phyloP scores from a whole-genome alignment of 495 filamentous ascomycete genomes.

The Penicillium atrosanguineum region DNA sequence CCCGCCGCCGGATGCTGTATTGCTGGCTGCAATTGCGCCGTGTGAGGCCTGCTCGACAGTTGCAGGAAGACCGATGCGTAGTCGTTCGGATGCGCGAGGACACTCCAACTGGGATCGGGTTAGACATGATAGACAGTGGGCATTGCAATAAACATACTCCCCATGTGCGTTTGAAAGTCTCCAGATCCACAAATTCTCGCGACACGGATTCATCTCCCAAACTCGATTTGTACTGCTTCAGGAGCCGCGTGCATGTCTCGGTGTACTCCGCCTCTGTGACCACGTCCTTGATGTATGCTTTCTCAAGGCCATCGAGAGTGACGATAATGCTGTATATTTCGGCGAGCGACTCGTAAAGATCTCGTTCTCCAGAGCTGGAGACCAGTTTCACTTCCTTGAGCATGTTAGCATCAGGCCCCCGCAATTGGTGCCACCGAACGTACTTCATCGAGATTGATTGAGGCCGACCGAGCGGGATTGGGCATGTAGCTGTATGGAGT shows the following conservation, averaged over 20 bases:
- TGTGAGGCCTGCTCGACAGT: constrained; percentile 58
- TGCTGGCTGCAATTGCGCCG: constrained; percentile 36
- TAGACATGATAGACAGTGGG: neutral
- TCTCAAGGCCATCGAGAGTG: constrained; percentile 92
- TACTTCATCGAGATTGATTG: constrained; percentile 91
- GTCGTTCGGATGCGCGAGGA: constrained; percentile 86
- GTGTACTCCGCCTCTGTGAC: constrained; percentile 91
- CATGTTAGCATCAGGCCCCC: constrained; percentile 21
- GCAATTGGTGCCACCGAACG: constrained; percentile 7
- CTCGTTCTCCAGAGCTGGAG: constrained; percentile 78
- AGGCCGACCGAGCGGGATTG: constrained; percentile 72
- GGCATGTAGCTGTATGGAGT: constrained; percentile 90
- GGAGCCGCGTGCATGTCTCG: constrained; percentile 84
- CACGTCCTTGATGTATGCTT: constrained; percentile 94
- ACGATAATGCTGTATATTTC: constrained; percentile 98
- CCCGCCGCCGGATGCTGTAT: constrained; percentile 37
- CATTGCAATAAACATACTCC: constrained; percentile 58
- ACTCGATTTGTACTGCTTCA: constrained; percentile 97
- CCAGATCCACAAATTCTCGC: constrained; percentile 78
- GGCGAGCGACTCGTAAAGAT: constrained; percentile 92
- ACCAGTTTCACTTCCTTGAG: constrained; percentile 87
- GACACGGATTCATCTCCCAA: constrained; percentile 82
- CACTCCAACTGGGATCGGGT: constrained; percentile 71
- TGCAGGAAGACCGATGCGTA: constrained; percentile 81
- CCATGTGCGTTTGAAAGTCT: constrained; percentile 92